Conservation (phyloP, 2,329 filamentous ascomycete species). For the Penicillium sp. region DNA sequence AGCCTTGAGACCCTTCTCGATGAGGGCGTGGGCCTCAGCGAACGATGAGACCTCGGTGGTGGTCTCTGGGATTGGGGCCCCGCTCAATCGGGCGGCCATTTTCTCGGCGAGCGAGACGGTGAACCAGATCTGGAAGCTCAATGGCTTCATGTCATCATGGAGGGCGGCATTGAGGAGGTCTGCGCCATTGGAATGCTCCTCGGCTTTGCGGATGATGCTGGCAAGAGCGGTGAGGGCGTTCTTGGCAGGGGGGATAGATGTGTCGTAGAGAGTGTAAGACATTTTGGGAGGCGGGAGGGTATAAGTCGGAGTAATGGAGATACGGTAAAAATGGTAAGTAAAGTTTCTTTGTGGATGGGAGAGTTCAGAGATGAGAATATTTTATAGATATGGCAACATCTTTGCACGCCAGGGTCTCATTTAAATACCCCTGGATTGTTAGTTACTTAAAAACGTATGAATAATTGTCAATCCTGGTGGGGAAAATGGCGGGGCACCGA, state of each 20-base stretch:
- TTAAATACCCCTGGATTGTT: conserved; percentile 1
- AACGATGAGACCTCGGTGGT: background rate
- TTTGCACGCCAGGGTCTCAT: background rate
- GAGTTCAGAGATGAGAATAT: conserved; percentile 1
- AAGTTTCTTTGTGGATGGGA: background rate
- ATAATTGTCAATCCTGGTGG: background rate
- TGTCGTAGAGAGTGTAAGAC: conserved; percentile 1
- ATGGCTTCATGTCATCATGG: conserved; percentile 3
- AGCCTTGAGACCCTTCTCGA: background rate
- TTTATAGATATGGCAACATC: conserved; percentile 2
- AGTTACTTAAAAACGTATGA: background rate
- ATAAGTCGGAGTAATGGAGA: background rate
- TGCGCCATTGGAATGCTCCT: background rate
- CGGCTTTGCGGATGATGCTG: background rate
- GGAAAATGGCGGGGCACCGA: background rate
- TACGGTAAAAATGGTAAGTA: background rate
- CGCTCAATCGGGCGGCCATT: background rate
- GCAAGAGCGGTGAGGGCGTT: background rate
- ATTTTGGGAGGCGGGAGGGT: background rate
- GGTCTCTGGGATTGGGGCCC: background rate
- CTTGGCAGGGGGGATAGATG: background rate
- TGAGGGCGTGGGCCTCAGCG: background rate
- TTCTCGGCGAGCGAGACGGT: background rate
- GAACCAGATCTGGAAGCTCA: background rate
- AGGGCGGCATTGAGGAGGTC: background rate